These are phyloP conservation scores for Eucalyptus victrix DNA, from an alignment of 345 rosid species.

Conservation along the genomic window DNA sequence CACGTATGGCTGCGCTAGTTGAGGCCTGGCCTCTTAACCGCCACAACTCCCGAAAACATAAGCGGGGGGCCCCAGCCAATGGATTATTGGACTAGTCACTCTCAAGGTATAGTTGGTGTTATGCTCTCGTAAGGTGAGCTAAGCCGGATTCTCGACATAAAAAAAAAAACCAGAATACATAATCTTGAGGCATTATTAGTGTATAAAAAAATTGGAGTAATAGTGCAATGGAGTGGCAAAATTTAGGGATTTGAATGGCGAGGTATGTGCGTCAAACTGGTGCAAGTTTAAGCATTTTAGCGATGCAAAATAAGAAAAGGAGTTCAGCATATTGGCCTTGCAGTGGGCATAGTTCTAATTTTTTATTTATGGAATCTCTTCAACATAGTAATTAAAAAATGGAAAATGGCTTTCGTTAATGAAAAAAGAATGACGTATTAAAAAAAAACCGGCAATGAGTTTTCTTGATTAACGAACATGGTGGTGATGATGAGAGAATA, in stretches of 20 bases:
- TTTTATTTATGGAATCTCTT: not conserved
- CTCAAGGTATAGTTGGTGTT: accelerated
- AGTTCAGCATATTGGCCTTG: accelerated
- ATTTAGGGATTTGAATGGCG: accelerated
- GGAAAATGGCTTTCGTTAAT: not conserved
- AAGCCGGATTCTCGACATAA: accelerated
- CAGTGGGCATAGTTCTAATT: not conserved
- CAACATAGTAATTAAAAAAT: not conserved
- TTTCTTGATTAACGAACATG: not conserved
- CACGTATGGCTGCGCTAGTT: accelerated
- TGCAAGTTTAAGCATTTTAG: not conserved
- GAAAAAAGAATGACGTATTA: not conserved
- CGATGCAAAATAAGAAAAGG: not conserved
- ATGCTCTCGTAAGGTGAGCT: accelerated
- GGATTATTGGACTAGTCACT: accelerated
- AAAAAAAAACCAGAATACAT: accelerated
- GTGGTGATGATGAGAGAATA: not conserved
- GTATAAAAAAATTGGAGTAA: not conserved
- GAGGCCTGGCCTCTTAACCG: too few relatives aligned
- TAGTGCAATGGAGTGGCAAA: not conserved
- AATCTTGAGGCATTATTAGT: not conserved
- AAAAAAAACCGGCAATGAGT: not conserved
- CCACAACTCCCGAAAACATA: too few relatives aligned
- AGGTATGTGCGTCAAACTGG: not conserved
- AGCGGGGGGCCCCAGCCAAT: accelerated